phyloP scores from a whole-genome alignment of 345 rosid species.

The Draba incana region DNA sequence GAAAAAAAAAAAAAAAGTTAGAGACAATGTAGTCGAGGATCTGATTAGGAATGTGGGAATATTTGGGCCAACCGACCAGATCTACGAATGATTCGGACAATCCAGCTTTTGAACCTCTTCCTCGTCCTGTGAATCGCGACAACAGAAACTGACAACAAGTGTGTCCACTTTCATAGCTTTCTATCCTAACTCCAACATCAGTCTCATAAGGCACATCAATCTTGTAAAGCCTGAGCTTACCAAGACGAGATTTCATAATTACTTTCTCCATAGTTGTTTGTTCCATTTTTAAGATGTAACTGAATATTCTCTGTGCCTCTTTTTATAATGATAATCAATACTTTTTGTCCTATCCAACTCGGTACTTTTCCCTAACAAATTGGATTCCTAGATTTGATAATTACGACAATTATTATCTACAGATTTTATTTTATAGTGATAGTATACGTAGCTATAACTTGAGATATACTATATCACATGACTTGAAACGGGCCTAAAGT shows the following conservation, averaged over 20 bases:
- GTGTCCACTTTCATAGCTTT: not conserved
- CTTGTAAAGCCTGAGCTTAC: constrained; percentile 3
- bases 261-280: not conserved
- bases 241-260: constrained; percentile 15
- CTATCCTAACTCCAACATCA: not conserved
- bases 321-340: not conserved
- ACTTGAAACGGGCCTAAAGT: too few species aligned
- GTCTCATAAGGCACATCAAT: constrained; percentile 9
- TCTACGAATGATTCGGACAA: constrained; percentile 11
- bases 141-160: not conserved
- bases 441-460: too few species aligned
- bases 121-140: not conserved
- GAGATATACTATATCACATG: too few species aligned
- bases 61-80: accelerated
- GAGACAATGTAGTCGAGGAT: not conserved
- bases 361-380: too few species aligned
- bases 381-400: too few species aligned
- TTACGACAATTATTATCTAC: too few species aligned
- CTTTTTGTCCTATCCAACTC: too few species aligned
- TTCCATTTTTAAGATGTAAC: not conserved
- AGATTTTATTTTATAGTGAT: too few species aligned
- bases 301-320: not conserved
- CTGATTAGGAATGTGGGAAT: not conserved
- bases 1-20: too few species aligned
- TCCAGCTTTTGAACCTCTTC: constrained; percentile 12